A percentile compares a stretch with the other conserved stretches of the same genome.
Evolutionary conservation across 1,139 yeast species (phyloP).

Genomic region (Blastobotrys buckinghamii): DNA sequence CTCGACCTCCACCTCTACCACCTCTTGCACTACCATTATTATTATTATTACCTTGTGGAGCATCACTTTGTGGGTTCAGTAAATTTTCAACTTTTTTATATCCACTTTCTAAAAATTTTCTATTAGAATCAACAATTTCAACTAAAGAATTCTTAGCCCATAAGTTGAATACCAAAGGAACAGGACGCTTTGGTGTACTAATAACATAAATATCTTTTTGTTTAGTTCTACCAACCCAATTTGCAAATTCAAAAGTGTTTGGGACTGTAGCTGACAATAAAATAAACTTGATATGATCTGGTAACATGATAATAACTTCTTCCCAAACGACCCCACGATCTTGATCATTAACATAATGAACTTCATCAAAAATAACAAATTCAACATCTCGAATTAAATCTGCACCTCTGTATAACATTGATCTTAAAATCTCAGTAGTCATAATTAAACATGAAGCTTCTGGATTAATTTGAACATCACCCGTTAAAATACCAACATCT

Average conservation of each 20-base stretch:
- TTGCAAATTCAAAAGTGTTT: slow-evolving; percentile 94
- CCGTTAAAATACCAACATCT: slow-evolving; percentile 95
- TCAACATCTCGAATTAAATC: slow-evolving; percentile 95
- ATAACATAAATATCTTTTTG: slow-evolving; percentile 93
- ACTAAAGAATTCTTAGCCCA: slow-evolving; percentile 68
- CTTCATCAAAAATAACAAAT: slow-evolving; percentile 95
- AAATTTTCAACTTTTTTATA: slow-evolving; percentile 57
- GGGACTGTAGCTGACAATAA: slow-evolving; percentile 95
- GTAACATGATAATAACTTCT: slow-evolving; percentile 93
- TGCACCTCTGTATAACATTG: slow-evolving; percentile 95
- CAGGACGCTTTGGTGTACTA: slow-evolving; percentile 93
- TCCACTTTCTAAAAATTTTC: slow-evolving; percentile 61
- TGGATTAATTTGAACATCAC: slow-evolving; percentile 96
- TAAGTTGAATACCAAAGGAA: slow-evolving; percentile 79
- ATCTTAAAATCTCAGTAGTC: slow-evolving; percentile 95
- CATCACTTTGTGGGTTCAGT: slow-evolving; percentile 40
- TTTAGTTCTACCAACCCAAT: slow-evolving; percentile 97
- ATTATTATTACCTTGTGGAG: slow-evolving; percentile 20
- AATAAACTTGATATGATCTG: slow-evolving; percentile 89
- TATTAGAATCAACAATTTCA: slow-evolving; percentile 68
- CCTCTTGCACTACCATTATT: slow-evolving; percentile 33
- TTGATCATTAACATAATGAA: slow-evolving; percentile 93
- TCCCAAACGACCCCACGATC: slow-evolving; percentile 99
- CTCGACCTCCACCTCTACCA: slow-evolving; percentile 27
- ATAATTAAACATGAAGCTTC: slow-evolving; percentile 94